Evolutionary conservation across 2,329 filamentous ascomycete genomes (phyloP).

Genomic region (Coniochaeta sp.): DNA sequence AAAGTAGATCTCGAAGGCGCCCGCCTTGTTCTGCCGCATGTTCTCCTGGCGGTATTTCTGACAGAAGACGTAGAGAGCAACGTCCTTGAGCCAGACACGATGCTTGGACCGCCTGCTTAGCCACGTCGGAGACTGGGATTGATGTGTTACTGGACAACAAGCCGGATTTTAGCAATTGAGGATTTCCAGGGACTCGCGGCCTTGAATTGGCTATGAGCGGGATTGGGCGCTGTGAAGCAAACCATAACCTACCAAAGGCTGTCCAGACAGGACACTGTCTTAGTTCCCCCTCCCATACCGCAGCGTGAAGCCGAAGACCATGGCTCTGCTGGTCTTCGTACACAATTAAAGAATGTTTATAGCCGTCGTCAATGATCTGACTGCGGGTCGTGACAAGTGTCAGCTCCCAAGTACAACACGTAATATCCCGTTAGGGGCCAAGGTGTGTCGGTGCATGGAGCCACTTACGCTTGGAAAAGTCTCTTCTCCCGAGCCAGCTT

Average conservation of each 20-base stretch:
- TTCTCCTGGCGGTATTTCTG: conserved; percentile 44
- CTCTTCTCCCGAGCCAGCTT: conserved; percentile 38
- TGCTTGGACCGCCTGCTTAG: conserved; percentile 37
- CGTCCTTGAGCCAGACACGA: conserved; percentile 43
- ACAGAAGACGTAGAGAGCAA: conserved; percentile 54
- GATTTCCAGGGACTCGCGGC: background rate
- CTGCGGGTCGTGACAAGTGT: conserved; percentile 23
- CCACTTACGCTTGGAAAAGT: conserved; percentile 49
- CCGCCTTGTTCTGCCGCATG: conserved; percentile 39
- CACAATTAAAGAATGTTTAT: conserved; percentile 45
- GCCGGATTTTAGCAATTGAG: background rate
- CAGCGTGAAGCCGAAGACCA: conserved; percentile 47
- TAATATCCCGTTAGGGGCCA: too few relatives aligned
- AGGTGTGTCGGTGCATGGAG: background rate
- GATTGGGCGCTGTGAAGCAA: background rate
- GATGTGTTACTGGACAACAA: conserved; percentile 41
- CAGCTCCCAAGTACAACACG: background rate
- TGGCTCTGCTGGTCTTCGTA: conserved; percentile 41
- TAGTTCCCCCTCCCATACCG: conserved; percentile 47
- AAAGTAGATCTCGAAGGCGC: conserved; percentile 46
- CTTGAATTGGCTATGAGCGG: background rate
- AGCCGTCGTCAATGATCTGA: conserved; percentile 48
- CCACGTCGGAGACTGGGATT: conserved; percentile 41
- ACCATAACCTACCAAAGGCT: conserved; percentile 43
- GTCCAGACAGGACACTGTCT: conserved; percentile 55